Percentiles rank a stretch among this genome's conserved stretches.
phyloP scores from a whole-genome alignment of 306 rosid genomes.

The Vigna mungo region DNA sequence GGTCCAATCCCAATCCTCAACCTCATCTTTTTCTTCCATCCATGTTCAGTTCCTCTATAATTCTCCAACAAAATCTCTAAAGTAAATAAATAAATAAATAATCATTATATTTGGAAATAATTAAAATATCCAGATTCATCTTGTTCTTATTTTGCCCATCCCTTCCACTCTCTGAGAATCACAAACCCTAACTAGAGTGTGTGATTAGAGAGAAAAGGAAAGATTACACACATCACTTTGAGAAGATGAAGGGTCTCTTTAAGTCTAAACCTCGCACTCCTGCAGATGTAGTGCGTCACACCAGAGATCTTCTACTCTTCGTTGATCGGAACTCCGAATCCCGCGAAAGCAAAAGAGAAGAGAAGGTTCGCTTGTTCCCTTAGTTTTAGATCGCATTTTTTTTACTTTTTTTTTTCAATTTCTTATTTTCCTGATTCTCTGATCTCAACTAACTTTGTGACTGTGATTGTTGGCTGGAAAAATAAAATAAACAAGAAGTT shows the following conservation, averaged over 20 bases:
- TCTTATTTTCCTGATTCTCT: not conserved
- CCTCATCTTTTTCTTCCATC: conserved; percentile 18
- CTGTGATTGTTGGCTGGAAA: not conserved
- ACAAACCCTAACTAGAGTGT: conserved; percentile 44
- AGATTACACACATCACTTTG: not conserved
- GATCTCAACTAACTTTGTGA: not conserved
- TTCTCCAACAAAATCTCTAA: not conserved
- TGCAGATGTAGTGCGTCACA: conserved; percentile 78
- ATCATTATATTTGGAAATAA: not conserved
- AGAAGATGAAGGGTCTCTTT: conserved; percentile 87
- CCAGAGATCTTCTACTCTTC: conserved; percentile 82
- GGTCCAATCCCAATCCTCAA: conserved; percentile 5
- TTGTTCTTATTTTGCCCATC: not conserved
- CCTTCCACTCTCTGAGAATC: conserved; percentile 6
- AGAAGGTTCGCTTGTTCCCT: conserved; percentile 59
- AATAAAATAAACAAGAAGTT: not conserved
- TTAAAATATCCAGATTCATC: not conserved
- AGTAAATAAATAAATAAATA: conserved; percentile 12
- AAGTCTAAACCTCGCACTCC: conserved; percentile 97
- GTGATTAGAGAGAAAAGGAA: not conserved
- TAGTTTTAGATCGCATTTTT: conserved; percentile 23
- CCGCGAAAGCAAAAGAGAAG: conserved; percentile 91
- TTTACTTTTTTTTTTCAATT: not conserved
- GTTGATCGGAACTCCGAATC: conserved; percentile 60
- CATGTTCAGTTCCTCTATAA: conserved; percentile 12